Evolutionary conservation across 1,284 basidiomycete species (phyloP), one percentile per base, ranked within the genome.

Genomic region (Ustilago hordei): DNA sequence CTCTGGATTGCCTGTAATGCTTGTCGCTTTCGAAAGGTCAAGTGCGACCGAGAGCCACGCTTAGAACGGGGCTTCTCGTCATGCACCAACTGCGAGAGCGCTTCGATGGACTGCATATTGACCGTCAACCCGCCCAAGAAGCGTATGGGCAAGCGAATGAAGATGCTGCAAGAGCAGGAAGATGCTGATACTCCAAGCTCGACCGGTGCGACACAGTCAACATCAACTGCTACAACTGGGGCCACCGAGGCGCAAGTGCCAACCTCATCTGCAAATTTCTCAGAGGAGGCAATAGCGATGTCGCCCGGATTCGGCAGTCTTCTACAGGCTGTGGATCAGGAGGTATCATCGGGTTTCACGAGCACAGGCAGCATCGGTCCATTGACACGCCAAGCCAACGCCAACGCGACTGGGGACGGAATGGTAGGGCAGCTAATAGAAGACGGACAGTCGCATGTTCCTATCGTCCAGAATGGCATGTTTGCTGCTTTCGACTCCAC

Each of bases 101-200:
- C 61, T 1, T 48, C 59, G 3, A 75, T 75, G 50, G 72, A 75
- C 1, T 75, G 72, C 57, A 28, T 70, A 1, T 60, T 69, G 9
- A 75, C 67, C 39, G 63, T 69, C 47, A 62, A 70, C n/a, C 67
- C 62, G 7, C 72, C 72, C 52, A 75, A 75, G 60, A 75, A 75
- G 35, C 66, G 72, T 41, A 53, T 69, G 55, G 72, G 72, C 9
- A 75, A 70, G 36, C 62, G 72, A 6, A 65, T 75, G 53, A 65
- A 66, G 64, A 56, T 69, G 63, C 72, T 75, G 2, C 72, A 67
- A 48, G 64, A 75, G 60, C 72, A 70, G 54, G 39, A 58, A 38
- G 63, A 59, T 4, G 48, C 54, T 4, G 36, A 41, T 15, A 50
- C 36, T 36, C 13, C 48, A 38, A 28, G 23, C n/a, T n/a, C 17